Conservation (phyloP, 2,329 filamentous ascomycete species). For the Alternaria triticina region DNA sequence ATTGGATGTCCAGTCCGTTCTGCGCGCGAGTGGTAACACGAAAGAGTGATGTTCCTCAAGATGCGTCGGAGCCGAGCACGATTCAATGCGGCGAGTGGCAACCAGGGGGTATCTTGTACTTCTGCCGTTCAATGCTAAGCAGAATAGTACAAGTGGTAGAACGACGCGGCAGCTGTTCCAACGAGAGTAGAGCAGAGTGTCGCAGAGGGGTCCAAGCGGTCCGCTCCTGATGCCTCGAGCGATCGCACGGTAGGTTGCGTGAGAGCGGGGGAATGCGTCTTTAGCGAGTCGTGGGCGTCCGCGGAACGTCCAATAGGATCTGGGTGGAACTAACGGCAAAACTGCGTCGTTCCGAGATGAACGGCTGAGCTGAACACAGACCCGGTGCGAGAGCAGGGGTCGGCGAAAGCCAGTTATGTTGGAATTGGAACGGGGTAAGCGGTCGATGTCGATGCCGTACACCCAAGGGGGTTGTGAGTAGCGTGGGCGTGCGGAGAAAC, state of each 20-base stretch:
- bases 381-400: conserved; percentile 20
- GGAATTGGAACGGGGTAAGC: conserved; percentile 14
- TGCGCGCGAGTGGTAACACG: conserved; percentile 9
- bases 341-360: conserved; percentile 27
- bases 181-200: conserved; percentile 17
- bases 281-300: conserved; percentile 44
- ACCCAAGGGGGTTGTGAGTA: conserved; percentile 23
- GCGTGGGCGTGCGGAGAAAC: conserved; percentile 30
- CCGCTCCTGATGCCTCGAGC: conserved; percentile 36
- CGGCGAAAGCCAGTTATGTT: conserved; percentile 14
- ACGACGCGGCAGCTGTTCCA: conserved; percentile 11
- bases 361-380: conserved; percentile 25
- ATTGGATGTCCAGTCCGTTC: conserved; percentile 30
- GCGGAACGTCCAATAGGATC: conserved; percentile 36
- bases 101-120: conserved; percentile 12
- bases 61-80: conserved; percentile 5
- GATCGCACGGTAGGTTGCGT: conserved; percentile 41
- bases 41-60: conserved; percentile 2
- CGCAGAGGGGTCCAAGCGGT: conserved; percentile 30
- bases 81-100: conserved; percentile 16
- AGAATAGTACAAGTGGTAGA: conserved; percentile 14
- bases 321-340: conserved; percentile 35
- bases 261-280: conserved; percentile 41
- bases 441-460: conserved; percentile 23
- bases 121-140: conserved; percentile 10